Evolutionary conservation across 2,329 filamentous ascomycete species (phyloP), one percentile per base, ranked within the genome.

Genomic region (Xylariomycetidae sp.): DNA sequence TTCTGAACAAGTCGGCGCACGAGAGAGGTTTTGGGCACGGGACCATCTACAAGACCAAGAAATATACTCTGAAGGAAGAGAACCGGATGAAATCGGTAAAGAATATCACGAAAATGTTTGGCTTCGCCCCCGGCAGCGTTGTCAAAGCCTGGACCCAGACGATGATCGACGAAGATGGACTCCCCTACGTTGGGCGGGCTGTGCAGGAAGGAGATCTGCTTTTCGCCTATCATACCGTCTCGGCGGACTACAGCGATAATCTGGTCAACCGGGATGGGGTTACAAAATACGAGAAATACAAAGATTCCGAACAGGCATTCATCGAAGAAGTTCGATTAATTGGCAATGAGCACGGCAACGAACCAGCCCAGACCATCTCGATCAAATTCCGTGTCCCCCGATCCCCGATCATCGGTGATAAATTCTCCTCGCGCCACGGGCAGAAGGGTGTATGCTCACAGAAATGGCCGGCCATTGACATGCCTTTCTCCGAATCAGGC

Each of bases 391-490:
- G 92, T 22, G 76, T 97, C 42, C 90, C 92, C 25, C 83, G 92
- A 52, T 81, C 85, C 13, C 92, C 92, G 6, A 74, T 95, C 49
- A 96, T 98, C 39, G 92, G 92, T 60, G 92, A 98, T 73, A 98
- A 98, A 64, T 98, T 98, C 69, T 97, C 92, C 9, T 98, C 92
- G 30, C 84, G 92, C 42, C 92, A 98, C 71, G 92, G 92, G 41
- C 92, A 98, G 61, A 98, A 98, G 66, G 92, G 92, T 79, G 92
- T 97, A 31, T 82, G 77, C 53, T 96, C 88, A 13, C 90, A 97
- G 58, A 92, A 96, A 59, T 98, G 92, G 88, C 92, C 89, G 1
- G 77, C 82, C 3, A 70, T 85, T 38, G 89, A 97, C 59, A 92
- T 98, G 86, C 92, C 92, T 4, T 98, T 97, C 64, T 88, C 87